These are phyloP conservation scores for Paspalum vaginatum DNA, from an alignment of 176 grass and related monocot genomes.

Conservation along the genomic window DNA sequence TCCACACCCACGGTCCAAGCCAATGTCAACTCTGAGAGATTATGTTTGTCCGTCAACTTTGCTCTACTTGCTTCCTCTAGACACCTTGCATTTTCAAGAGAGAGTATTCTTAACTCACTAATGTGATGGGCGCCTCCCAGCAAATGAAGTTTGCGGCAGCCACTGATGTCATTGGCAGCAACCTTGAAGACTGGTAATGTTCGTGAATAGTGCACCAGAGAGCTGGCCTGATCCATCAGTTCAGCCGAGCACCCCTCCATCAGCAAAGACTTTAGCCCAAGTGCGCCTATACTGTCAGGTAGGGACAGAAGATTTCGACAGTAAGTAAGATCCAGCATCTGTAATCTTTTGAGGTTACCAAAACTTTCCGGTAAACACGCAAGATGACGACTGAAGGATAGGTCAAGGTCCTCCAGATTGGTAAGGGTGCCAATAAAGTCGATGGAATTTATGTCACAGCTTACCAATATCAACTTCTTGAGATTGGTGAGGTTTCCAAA, in stretches of 20 bases:
- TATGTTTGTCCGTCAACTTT: background rate
- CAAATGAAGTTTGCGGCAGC: background rate
- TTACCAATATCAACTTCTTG: background rate
- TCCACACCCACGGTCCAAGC: background rate
- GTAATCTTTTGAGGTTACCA: background rate
- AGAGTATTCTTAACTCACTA: background rate
- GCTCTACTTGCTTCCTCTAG: background rate
- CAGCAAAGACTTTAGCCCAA: background rate
- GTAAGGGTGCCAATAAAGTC: background rate
- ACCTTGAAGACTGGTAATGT: background rate
- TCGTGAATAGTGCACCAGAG: background rate
- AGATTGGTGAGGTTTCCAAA: constrained; percentile 2
- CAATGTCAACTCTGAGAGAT: background rate
- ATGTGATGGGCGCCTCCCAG: background rate
- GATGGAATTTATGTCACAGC: background rate
- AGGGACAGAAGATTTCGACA: background rate
- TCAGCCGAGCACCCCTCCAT: background rate
- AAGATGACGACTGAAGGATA: background rate
- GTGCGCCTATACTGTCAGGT: background rate
- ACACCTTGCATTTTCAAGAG: background rate
- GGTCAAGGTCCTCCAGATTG: background rate
- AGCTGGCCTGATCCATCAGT: background rate
- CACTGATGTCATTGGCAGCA: background rate
- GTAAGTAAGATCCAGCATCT: background rate
- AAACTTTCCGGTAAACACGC: background rate